Conservation (phyloP, 208 protist genomes). For the Trichomonas vaginalis region DNA sequence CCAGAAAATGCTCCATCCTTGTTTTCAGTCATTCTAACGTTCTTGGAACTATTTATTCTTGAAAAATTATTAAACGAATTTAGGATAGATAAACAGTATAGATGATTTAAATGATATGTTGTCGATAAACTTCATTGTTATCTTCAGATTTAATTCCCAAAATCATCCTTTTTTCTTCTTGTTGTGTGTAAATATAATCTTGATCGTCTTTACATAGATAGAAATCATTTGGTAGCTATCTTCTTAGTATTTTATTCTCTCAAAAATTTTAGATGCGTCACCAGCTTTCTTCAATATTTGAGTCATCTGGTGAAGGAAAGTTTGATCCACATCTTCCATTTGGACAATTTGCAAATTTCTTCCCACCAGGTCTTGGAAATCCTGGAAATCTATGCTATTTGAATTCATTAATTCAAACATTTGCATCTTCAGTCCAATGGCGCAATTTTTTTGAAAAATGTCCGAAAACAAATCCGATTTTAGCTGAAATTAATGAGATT, state of each 20-base stretch:
- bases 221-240: too few relatives aligned
- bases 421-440: not conserved
- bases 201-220: too few relatives aligned
- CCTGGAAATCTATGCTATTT: conserved; percentile 1
- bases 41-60: too few relatives aligned
- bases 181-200: too few relatives aligned
- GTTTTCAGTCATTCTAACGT: not conserved
- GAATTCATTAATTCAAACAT: not conserved
- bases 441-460: not conserved
- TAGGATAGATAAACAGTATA: too few relatives aligned
- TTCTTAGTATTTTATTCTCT: too few relatives aligned
- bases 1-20: not conserved
- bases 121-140: too few relatives aligned
- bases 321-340: not conserved
- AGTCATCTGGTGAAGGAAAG: not conserved
- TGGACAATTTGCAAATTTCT: not conserved
- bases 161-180: too few relatives aligned
- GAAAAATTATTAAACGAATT: too few relatives aligned
- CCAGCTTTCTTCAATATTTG: not conserved
- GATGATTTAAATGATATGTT: too few relatives aligned
- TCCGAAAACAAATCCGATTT: not conserved
- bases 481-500: not conserved
- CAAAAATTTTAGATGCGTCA: too few relatives aligned
- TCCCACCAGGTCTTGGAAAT: not conserved
- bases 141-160: too few relatives aligned